These are phyloP conservation scores for Colletotrichum orchidophilum DNA, from an alignment of 2,329 filamentous ascomycete genomes.

Conservation along the genomic window DNA sequence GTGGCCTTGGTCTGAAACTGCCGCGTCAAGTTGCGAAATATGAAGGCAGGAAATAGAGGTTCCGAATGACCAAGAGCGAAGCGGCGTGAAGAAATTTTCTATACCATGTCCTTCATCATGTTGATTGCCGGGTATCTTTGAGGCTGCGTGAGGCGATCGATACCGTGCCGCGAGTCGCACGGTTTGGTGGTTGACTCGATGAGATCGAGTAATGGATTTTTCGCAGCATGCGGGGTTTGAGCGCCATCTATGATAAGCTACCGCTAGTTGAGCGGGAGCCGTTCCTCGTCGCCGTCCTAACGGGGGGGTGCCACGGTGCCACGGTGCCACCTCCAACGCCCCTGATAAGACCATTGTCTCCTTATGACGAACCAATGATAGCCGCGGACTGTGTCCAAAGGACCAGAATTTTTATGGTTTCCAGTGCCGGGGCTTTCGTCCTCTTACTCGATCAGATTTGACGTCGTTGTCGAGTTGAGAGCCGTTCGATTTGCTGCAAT, in stretches of 20 bases:
- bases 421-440: neutral
- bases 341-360: conserved; percentile 23
- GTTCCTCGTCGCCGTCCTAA: conserved; percentile 10
- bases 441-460: conserved; percentile 34
- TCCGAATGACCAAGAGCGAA: neutral
- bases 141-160: neutral
- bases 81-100: neutral
- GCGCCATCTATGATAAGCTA: conserved; percentile 27
- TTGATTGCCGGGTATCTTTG: neutral
- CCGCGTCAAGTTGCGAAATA: neutral
- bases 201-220: conserved; percentile 41
- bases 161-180: conserved; percentile 2
- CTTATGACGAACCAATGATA: conserved; percentile 15
- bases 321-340: conserved; percentile 10
- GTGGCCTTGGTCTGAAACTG: neutral
- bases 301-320: too few species aligned
- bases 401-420: neutral
- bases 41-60: neutral
- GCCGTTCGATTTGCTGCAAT: conserved; percentile 19
- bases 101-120: neutral
- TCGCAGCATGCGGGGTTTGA: conserved; percentile 30
- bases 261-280: conserved; percentile 24
- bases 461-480: conserved; percentile 5
- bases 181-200: conserved; percentile 37
- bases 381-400: neutral